Base-by-base conservation (phyloP, 495 filamentous ascomycete species). In the Penicillium riverlandense region DNA sequence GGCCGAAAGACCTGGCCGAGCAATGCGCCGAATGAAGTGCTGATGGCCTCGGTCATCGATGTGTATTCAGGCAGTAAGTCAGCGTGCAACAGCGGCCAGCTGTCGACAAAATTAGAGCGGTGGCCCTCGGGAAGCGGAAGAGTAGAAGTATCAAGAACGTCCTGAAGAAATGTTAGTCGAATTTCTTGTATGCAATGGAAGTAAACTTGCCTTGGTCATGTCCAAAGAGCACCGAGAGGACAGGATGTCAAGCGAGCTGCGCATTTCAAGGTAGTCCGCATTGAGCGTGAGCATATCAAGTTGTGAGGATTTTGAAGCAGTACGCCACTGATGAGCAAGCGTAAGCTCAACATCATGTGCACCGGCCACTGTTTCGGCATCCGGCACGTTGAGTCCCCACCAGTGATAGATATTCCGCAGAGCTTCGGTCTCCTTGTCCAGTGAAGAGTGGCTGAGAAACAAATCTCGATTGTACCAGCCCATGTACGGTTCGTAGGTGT, bases 401-500 rank as follows among this genome's bases (percentile, higher is more conserved):
- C 61, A 67, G 10, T 58, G 38, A 13, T 67, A 52, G 1, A 58
- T 53, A 44, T 73, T 68, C 29, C 47, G 53, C 28, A 61, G 44
- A 29, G 58, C 40, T 39, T 73, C 65, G 5, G 52, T 45, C 22
- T 65, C 58, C 11, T 47, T 50, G 7, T 54, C 50, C 22, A 62
- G 29, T 5, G 47, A 42, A 12, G 41, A 40, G 8, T 51, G 38
- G 13, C 37, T 45, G n/a, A 66, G 8, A 11, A 65, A 44, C 10
- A 66, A 63, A 45, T 88, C 82, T 15, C 79, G 74, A 40, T 71
- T 77, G 22, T 88, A 65, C 76, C 78, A 85, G 29, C 88, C 90
- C 85, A 95, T 91, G 31, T 79, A 86, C 1, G 61, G 56, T 14
- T 74, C 63, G 57, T 95, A 96, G 1, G 90, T 91, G 38, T 79